These are phyloP conservation scores for Penstemon eatonii DNA, from an alignment of 257 asterid species.

Conservation along the genomic window DNA sequence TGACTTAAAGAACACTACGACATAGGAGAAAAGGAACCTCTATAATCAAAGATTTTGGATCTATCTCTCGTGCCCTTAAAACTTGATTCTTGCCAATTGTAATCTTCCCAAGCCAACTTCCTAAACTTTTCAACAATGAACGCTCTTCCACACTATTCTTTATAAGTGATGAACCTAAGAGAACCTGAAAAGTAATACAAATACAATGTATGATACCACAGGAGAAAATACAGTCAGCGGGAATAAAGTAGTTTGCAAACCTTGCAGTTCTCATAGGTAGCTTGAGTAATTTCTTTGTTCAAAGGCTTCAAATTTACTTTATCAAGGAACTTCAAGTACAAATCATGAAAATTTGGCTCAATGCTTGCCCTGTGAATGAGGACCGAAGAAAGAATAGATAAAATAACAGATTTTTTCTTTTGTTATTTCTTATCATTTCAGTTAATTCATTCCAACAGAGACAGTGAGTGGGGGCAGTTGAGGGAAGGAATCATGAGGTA, in stretches of 20 bases:
- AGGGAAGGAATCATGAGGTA: neutral
- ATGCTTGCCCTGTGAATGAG: constrained; percentile 80
- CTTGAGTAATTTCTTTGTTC: constrained; percentile 72
- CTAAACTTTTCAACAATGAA: constrained; percentile 86
- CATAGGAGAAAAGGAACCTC: constrained; percentile 53
- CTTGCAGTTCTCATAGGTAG: constrained; percentile 99
- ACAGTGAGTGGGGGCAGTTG: neutral
- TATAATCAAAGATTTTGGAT: constrained; percentile 81
- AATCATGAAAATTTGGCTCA: constrained; percentile 93
- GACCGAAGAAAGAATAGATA: constrained; percentile 21
- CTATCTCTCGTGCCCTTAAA: constrained; percentile 86
- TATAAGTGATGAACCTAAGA: constrained; percentile 93
- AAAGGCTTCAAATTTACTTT: constrained; percentile 77
- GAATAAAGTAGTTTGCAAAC: constrained; percentile 34
- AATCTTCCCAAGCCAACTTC: constrained; percentile 99
- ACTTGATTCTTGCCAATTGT: constrained; percentile 96
- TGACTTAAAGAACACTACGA: constrained; percentile 4
- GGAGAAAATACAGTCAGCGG: neutral
- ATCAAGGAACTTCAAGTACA: constrained; percentile 93
- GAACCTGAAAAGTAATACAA: constrained; percentile 60
- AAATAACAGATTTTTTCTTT: neutral
- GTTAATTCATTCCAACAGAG: constrained; percentile 10
- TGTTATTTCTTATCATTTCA: neutral
- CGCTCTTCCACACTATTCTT: constrained; percentile 96
- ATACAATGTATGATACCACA: constrained; percentile 27